Conservation (phyloP, 2,329 filamentous ascomycete species). For the Fusarium burgessii region DNA sequence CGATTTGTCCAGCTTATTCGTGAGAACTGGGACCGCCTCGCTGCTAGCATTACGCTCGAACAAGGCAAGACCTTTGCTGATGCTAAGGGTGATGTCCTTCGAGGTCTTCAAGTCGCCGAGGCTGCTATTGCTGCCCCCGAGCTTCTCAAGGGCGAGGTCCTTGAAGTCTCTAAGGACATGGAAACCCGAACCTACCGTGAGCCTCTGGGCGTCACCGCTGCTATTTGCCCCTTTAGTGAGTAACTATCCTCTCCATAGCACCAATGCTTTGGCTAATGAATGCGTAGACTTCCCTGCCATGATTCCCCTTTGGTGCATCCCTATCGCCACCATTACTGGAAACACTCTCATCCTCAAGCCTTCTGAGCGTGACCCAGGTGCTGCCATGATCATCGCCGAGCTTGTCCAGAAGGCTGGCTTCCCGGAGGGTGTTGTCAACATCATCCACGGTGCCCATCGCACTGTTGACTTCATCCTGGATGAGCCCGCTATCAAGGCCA, state of each 20-base stretch:
- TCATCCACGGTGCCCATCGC: constrained; percentile 83
- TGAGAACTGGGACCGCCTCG: constrained; percentile 86
- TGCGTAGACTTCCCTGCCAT: constrained; percentile 85
- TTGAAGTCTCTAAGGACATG: constrained; percentile 91
- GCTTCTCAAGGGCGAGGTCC: constrained; percentile 83
- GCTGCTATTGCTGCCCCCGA: constrained; percentile 84
- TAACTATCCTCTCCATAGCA: constrained; percentile 25
- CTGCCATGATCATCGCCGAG: constrained; percentile 87
- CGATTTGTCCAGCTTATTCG: constrained; percentile 83
- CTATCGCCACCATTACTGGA: constrained; percentile 84
- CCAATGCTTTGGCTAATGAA: constrained; percentile 13
- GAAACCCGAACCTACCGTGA: constrained; percentile 86
- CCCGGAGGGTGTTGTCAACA: constrained; percentile 83
- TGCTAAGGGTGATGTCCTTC: constrained; percentile 82
- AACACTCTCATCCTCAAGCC: constrained; percentile 90
- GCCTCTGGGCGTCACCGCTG: constrained; percentile 82
- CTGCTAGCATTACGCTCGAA: constrained; percentile 87
- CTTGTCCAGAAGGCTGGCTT: constrained; percentile 84
- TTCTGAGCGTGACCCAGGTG: constrained; percentile 86
- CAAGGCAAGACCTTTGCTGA: constrained; percentile 91
- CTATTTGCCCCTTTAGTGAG: constrained; percentile 89
- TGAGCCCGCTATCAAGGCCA: constrained; percentile 85
- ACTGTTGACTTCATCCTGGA: constrained; percentile 90
- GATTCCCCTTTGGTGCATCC: constrained; percentile 93
- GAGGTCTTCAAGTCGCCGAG: constrained; percentile 87